phyloP scores from a whole-genome alignment of 495 filamentous ascomycete genomes.

The Penicillium daleae region DNA sequence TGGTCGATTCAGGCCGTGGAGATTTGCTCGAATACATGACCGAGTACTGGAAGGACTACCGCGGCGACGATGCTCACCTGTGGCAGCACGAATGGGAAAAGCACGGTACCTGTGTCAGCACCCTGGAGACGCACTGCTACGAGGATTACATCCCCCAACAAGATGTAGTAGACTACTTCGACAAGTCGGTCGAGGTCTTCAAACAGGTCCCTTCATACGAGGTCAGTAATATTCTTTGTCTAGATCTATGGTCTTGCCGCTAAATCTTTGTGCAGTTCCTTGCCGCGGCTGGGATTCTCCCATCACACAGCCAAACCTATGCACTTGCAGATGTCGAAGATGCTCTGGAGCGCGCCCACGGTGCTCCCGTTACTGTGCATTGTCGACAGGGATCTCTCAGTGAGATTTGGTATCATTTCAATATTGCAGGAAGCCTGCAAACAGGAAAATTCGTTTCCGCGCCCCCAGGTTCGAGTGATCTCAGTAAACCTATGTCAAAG shows the following conservation, averaged over 20 bases:
- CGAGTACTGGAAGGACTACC: conserved; percentile 73
- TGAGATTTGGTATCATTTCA: conserved; percentile 86
- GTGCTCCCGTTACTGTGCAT: conserved; percentile 68
- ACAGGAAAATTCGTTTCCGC: conserved; percentile 73
- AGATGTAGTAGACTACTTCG: conserved; percentile 64
- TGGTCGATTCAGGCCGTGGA: conserved; percentile 62
- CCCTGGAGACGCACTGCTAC: conserved; percentile 75
- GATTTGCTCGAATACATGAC: conserved; percentile 74
- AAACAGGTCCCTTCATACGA: conserved; percentile 49
- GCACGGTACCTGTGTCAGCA: conserved; percentile 68
- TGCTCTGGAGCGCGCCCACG: conserved; percentile 65
- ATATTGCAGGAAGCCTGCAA: conserved; percentile 76
- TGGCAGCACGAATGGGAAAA: conserved; percentile 92
- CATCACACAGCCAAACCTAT: conserved; percentile 56
- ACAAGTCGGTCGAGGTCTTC: conserved; percentile 59
- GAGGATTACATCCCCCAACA: conserved; percentile 61
- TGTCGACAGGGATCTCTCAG: conserved; percentile 66
- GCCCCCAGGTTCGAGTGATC: conserved; percentile 51
- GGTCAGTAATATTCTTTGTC: conserved; percentile 28
- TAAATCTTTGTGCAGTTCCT: conserved; percentile 39
- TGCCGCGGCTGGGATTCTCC: conserved; percentile 51
- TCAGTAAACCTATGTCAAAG: background rate
- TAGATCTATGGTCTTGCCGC: background rate
- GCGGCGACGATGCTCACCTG: conserved; percentile 66
- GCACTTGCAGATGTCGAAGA: conserved; percentile 62